Evolutionary conservation across 495 filamentous ascomycete species (phyloP), one percentile per base, ranked within the genome.

Genomic region (Margaritispora aquatica): DNA sequence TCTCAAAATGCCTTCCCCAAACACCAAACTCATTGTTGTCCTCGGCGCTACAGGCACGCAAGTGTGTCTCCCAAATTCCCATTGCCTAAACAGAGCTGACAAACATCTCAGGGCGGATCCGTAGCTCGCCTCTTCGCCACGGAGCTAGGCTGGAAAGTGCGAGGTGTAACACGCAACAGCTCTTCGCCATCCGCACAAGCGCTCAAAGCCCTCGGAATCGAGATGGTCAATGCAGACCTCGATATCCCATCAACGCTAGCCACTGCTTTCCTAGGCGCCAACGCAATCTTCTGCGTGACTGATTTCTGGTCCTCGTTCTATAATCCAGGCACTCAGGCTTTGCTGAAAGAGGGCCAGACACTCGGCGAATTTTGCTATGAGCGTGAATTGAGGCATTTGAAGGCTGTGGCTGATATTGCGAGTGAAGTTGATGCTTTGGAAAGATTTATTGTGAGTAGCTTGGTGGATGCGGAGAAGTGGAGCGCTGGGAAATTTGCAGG

Each of bases 201-300:
- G 0, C 73, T 78, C 36, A 62, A 59, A 23, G 58, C 62, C 15
- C 66, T 66, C 44, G 83, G 82, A 19, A 76, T 77, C 26, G 77
- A 80, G 19, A 48, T 84, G 2, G 71, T 81, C 3, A 41, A 68
- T 29, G 79, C 69, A 9, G 73, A 84, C 51, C 69, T 82, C 7
- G 63, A 75, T 52, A 71, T 79, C 27, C 54, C 70, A 31, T 60
- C 60, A 1, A 74, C 75, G 1, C 71, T 85, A 0, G 62, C 63
- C 1, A 26, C 38, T 15, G 82, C 79, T 20, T 78, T 85, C 62
- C 34, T 63, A 4, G 76, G 74, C 27, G 76, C 75, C 2, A 68
- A 72, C 46, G 76, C 70, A 26, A 77, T 84, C 66, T 85, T 82
- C 63, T 68, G 71, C 54, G 74, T 76, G 50, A 84, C 81, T 0